Evolutionary conservation across 805 yeast genomes (phyloP).

Genomic region (Cyberlindnera sargentensis): DNA sequence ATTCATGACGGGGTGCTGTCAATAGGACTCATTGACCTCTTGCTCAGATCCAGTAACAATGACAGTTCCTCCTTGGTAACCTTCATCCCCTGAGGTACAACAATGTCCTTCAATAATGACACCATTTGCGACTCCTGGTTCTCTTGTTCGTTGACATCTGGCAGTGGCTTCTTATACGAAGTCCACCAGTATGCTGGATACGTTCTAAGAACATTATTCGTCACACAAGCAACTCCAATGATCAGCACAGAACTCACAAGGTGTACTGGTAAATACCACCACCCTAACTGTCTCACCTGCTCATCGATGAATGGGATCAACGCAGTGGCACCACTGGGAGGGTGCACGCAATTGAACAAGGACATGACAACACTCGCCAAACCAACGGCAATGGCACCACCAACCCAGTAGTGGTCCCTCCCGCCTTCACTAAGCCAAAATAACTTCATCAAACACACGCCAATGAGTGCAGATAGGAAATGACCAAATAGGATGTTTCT

Average conservation of each 20-base stretch:
- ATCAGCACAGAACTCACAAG: constrained; percentile 42
- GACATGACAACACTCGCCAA: constrained; percentile 48
- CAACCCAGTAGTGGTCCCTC: constrained; percentile 43
- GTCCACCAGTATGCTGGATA: constrained; percentile 62
- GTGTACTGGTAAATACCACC: constrained; percentile 60
- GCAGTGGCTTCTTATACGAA: constrained; percentile 4
- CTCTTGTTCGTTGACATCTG: too few relatives aligned
- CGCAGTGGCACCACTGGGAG: constrained; percentile 71
- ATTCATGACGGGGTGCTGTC: too few relatives aligned
- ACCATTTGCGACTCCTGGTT: too few relatives aligned
- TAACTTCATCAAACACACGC: constrained; percentile 47
- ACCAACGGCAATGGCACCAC: constrained; percentile 53
- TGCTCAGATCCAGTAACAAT: too few relatives aligned
- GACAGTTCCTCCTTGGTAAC: too few relatives aligned
- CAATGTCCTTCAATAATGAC: too few relatives aligned
- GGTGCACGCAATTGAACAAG: constrained; percentile 51
- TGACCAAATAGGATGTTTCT: constrained; percentile 52
- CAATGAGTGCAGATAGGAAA: constrained; percentile 44
- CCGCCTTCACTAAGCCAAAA: constrained; percentile 40
- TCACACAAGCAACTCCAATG: constrained; percentile 41
- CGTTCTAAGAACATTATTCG: constrained; percentile 44
- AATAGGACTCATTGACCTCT: too few relatives aligned
- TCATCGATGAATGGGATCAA: constrained; percentile 46
- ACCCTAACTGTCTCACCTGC: constrained; percentile 41
- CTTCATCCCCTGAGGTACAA: too few relatives aligned